These are phyloP conservation scores for Solanum verrucosum DNA, from an alignment of 257 asterid species.

Conservation along the genomic window DNA sequence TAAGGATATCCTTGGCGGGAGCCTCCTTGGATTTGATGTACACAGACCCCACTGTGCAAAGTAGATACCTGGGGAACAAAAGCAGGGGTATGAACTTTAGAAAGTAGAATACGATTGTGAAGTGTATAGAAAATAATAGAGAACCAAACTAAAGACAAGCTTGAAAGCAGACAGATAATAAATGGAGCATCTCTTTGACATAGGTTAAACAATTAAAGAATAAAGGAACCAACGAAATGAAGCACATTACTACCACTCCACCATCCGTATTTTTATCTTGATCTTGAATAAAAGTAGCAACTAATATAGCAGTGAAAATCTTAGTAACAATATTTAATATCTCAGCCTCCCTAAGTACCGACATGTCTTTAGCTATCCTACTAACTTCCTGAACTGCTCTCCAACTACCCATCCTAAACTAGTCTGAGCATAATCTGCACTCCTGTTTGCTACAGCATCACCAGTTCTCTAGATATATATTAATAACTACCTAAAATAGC, in stretches of 20 bases:
- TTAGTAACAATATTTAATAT: not conserved
- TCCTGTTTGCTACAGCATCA: not conserved
- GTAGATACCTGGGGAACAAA: constrained; percentile 59
- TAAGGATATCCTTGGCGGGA: constrained; percentile 92
- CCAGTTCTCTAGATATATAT: not conserved
- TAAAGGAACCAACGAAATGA: not conserved
- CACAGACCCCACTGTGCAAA: constrained; percentile 95
- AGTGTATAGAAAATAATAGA: not conserved
- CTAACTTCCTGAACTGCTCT: not conserved
- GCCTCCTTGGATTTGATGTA: constrained; percentile 97
- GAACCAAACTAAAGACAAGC: not conserved
- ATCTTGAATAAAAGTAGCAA: not conserved
- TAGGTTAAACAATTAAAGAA: not conserved
- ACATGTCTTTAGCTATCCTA: not conserved
- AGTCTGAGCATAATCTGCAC: not conserved
- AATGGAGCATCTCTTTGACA: not conserved
- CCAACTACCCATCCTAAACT: not conserved
- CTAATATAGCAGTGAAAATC: not conserved
- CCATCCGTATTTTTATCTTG: not conserved
- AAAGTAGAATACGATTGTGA: not conserved
- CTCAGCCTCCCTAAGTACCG: too few relatives aligned
- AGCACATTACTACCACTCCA: not conserved
- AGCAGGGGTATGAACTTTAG: constrained; percentile 6
- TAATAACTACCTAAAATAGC: not conserved
- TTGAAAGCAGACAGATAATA: not conserved